phyloP scores from a whole-genome alignment of 129 eudicot genomes.

The Oenanthe sinensis region DNA sequence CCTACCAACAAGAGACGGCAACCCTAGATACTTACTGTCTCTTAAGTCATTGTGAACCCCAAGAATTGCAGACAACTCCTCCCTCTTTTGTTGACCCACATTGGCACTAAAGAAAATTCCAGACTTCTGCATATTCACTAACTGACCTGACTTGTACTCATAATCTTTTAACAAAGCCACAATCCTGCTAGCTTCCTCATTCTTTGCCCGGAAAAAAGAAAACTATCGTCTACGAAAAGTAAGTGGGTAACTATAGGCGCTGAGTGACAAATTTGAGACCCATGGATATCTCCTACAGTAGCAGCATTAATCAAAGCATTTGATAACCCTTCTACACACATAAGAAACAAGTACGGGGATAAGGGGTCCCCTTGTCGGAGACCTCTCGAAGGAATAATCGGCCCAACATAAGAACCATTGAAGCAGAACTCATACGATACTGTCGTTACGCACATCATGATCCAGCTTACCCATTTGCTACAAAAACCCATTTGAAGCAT shows the following conservation, averaged over 20 bases:
- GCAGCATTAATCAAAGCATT: neutral
- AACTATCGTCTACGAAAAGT: neutral
- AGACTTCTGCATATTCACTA: neutral
- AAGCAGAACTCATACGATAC: too few species aligned
- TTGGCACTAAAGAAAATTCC: neutral
- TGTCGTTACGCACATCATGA: too few species aligned
- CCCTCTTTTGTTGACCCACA: neutral
- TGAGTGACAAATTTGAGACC: neutral
- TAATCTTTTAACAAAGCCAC: neutral
- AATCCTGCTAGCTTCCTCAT: neutral
- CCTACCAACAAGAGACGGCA: neutral
- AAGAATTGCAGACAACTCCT: neutral
- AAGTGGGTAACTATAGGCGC: neutral
- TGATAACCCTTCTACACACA: neutral
- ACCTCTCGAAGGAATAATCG: neutral
- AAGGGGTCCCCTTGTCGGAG: neutral
- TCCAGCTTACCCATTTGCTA: too few species aligned
- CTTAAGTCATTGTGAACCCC: neutral
- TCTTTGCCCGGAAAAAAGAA: neutral
- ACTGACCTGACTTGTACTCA: neutral
- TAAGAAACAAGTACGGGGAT: neutral
- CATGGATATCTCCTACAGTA: too few species aligned
- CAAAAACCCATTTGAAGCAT: too few species aligned
- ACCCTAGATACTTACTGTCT: too few species aligned
- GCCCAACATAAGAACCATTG: neutral